phyloP scores from a whole-genome alignment of 2,329 filamentous ascomycete genomes.

The Fusarium acutatum region DNA sequence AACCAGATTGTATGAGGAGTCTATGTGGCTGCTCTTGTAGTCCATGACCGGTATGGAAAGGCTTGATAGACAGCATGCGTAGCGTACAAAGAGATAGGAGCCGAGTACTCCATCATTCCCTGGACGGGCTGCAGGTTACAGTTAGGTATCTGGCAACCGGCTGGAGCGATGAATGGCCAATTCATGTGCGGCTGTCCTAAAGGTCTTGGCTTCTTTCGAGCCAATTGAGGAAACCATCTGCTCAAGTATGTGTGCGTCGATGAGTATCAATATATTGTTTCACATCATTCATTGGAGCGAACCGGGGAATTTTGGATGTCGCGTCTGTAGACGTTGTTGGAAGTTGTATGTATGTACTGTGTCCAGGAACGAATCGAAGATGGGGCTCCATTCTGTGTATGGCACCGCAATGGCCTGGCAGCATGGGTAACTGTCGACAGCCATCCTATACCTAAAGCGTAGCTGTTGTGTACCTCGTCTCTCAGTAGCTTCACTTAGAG shows the following conservation, averaged over 20 bases:
- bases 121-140: conserved; percentile 1
- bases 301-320: conserved; percentile 6
- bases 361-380: background rate
- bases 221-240: conserved; percentile 15
- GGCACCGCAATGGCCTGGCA: conserved; percentile 1
- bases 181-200: background rate
- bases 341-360: background rate
- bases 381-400: conserved; percentile 10
- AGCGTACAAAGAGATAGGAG: conserved; percentile 12
- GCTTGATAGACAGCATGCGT: conserved; percentile 4
- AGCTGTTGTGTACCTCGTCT: conserved; percentile 12
- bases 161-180: conserved; percentile 2
- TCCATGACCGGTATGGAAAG: conserved; percentile 1
- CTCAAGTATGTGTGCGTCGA: conserved; percentile 19
- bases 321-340: background rate
- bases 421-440: background rate
- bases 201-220: conserved; percentile 28
- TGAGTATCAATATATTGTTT: background rate
- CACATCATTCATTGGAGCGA: background rate
- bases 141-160: background rate
- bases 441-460: conserved; percentile 34
- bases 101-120: conserved; percentile 26
- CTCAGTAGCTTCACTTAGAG: conserved; percentile 17
- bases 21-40: background rate
- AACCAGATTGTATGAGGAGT: background rate